Base-by-base conservation (phyloP, 495 filamentous ascomycete genomes). In the Aspergillus incahuasiensis region DNA sequence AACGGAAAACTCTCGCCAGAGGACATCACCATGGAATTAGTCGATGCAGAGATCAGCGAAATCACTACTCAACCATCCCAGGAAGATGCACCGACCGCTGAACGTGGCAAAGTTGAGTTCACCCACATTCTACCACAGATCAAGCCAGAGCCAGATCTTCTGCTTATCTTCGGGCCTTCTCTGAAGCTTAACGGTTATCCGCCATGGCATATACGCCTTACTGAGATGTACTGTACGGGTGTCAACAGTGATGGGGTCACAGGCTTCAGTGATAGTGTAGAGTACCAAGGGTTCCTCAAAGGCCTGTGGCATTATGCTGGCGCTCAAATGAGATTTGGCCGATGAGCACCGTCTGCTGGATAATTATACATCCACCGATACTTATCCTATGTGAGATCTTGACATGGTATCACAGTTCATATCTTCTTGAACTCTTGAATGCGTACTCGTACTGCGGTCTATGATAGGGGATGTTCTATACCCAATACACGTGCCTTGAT, bases 201-300 rank as follows among this genome's bases (percentile, higher is more conserved):
- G 22, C 94, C 94, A 1, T 98, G 94, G 94, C 94, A 96, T 69
- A 79, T 97, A 44, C 79, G 94, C 34, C 72, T 98, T 57, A 97
- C 92, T 1, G 94, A 98, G 79, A 97, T 98, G 56, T 96, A 89
- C 51, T 79, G 77, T 55, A 78, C 77, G 6, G 76, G 78, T 5
- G 73, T 74, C 42, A 78, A 68, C 32, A 73, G 58, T 45, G 72
- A 72, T 47, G 65, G 63, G 15, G 48, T 70, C 25, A 65, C 57
- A 15, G 74, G 69, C 1, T 67, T 63, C 55, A 67, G 68, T 12
- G 73, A 72, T 57, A 85, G 84, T 0, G 92, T 97, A 15, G 91
- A 89, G 50, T 98, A 98, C 69, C 92, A 96, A 65, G 86, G 95
- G 9, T 98, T 97, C 64, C 79, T 96, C 48, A 73, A 87, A 39